These are phyloP conservation scores for Microbotryum intermedium DNA, from an alignment of 1,284 basidiomycete genomes.

Conservation along the genomic window DNA sequence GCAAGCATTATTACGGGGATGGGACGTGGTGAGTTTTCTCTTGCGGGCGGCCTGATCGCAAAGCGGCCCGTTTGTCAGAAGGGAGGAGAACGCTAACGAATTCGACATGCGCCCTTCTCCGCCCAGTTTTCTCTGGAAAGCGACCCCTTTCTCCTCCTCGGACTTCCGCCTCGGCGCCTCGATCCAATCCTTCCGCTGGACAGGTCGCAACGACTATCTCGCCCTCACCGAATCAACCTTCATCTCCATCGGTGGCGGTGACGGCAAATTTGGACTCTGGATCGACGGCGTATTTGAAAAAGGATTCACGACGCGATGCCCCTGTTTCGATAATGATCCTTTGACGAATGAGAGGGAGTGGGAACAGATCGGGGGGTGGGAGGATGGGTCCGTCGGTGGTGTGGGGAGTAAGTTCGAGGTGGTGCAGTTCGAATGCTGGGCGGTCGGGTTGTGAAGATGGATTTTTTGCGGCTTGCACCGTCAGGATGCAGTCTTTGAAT, in stretches of 20 bases:
- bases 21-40: constrained; percentile 23
- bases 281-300: constrained; percentile 73
- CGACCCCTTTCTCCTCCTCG: constrained; percentile 31
- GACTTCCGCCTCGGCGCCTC: constrained; percentile 38
- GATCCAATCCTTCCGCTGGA: constrained; percentile 69
- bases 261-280: constrained; percentile 79
- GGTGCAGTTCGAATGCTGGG: constrained; percentile 32
- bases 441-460: constrained; percentile 12
- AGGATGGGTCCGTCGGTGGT: constrained; percentile 4
- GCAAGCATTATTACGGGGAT: constrained; percentile 52
- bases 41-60: too few species aligned
- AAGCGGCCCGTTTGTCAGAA: background rate
- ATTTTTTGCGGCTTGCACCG: background rate
- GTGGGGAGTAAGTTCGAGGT: constrained; percentile 28
- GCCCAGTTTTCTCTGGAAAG: constrained; percentile 65
- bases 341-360: constrained; percentile 5
- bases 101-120: background rate
- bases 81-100: constrained; percentile 6
- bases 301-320: constrained; percentile 73
- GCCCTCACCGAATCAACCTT: constrained; percentile 70
- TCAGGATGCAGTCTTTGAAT: too few species aligned
- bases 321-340: constrained; percentile 74
- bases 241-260: constrained; percentile 82
- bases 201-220: constrained; percentile 83
- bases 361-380: background rate